Evolutionary conservation across 768 basidiomycete genomes (phyloP).

Genomic region (Artomyces pyxidatus): DNA sequence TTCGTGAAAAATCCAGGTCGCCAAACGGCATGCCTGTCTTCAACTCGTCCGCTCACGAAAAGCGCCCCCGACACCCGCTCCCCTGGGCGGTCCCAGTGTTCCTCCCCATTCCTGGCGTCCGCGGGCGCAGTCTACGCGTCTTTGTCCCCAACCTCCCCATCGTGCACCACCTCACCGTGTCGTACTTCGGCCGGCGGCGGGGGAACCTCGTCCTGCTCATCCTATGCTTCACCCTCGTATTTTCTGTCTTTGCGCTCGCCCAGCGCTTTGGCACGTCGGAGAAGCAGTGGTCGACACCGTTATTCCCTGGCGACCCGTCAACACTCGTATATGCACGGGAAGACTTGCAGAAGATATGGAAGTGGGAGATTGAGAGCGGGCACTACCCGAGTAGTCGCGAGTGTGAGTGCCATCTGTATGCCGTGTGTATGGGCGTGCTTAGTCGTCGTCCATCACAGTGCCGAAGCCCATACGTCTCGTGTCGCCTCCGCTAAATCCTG

Average conservation of each 20-base stretch:
- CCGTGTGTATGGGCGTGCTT: too few species aligned
- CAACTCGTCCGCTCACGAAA: slow-evolving; percentile 59
- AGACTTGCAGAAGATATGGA: slow-evolving; percentile 87
- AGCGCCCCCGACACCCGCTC: slow-evolving; percentile 41
- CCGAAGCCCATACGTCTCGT: slow-evolving; percentile 61
- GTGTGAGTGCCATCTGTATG: slow-evolving; percentile 60
- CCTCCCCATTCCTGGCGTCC: slow-evolving; percentile 53
- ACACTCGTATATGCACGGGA: slow-evolving; percentile 70
- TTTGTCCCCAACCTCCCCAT: slow-evolving; percentile 53
- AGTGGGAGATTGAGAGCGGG: slow-evolving; percentile 90
- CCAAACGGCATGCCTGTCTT: slow-evolving; percentile 38
- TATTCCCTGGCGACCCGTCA: slow-evolving; percentile 47
- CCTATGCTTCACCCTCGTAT: slow-evolving; percentile 37
- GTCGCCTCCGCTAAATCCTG: slow-evolving; percentile 57
- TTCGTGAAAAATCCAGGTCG: slow-evolving; percentile 33
- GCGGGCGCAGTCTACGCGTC: slow-evolving; percentile 46
- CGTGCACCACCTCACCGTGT: slow-evolving; percentile 46
- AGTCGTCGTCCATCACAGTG: slow-evolving; percentile 34
- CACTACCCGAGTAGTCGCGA: slow-evolving; percentile 83
- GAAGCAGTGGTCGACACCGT: slow-evolving; percentile 50
- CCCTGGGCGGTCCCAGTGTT: slow-evolving; percentile 56
- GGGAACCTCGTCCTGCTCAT: slow-evolving; percentile 46
- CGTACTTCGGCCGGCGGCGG: slow-evolving; percentile 52
- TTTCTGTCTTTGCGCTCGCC: slow-evolving; percentile 50
- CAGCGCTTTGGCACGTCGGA: slow-evolving; percentile 54